Conservation (phyloP, 148 eudicot species). For the Limonium bicolor region DNA sequence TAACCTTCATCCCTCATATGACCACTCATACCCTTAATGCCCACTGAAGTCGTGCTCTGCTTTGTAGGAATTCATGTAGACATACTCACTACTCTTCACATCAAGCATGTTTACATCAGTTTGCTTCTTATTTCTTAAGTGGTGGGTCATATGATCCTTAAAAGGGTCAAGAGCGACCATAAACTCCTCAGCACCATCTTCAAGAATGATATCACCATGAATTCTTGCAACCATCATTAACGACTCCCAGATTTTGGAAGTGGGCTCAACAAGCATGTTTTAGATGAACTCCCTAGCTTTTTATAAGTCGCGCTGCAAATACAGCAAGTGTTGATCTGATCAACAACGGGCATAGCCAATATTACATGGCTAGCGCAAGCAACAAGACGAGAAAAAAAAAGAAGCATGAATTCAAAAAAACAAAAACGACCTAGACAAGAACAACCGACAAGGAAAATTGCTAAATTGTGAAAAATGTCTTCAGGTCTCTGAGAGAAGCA, state of each 20-base stretch:
- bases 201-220: constrained; percentile 31
- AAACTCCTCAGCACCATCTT: constrained; percentile 20
- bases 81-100: constrained; percentile 12
- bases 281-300: constrained; percentile 35
- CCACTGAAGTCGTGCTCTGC: constrained; percentile 10
- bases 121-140: constrained; percentile 13
- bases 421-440: no score
- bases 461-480: no score
- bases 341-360: no score
- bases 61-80: constrained; percentile 8
- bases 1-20: constrained; percentile 40
- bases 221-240: constrained; percentile 15
- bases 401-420: no score
- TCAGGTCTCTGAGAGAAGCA: no score
- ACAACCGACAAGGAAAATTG: no score
- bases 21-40: constrained; percentile 22
- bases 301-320: constrained; percentile 23
- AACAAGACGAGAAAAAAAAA: no score
- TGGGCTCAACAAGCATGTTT: constrained; percentile 18
- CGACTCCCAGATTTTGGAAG: constrained; percentile 22
- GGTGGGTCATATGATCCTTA: constrained; percentile 4
- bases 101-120: constrained; percentile 18
- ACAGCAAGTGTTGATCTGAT: no score
- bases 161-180: constrained; percentile 11
- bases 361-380: no score